A percentile compares a stretch with the other conserved stretches of the same genome.
Conservation (phyloP, 306 rosid genomes). For the Rubus parviflorus region DNA sequence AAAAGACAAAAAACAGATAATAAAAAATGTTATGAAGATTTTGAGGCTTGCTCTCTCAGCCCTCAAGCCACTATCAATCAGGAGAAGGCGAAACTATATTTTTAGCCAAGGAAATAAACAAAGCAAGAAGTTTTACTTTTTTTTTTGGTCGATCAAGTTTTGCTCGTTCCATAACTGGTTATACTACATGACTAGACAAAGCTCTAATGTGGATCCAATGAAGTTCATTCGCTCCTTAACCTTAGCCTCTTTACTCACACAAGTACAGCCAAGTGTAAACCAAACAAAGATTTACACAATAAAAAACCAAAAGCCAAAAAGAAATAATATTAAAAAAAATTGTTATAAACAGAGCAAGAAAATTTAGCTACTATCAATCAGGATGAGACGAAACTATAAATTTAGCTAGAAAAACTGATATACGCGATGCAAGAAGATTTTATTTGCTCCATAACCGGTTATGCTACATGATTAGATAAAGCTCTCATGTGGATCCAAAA, state of each 20-base stretch:
- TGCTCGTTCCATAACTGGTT: background rate
- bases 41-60: background rate
- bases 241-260: background rate
- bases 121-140: background rate
- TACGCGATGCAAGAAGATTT: background rate
- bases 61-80: background rate
- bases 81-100: background rate
- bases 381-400: background rate
- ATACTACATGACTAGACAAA: background rate
- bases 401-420: background rate
- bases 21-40: background rate
- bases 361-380: background rate
- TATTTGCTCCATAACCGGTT: background rate
- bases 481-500: slow-evolving; percentile 6
- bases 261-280: background rate
- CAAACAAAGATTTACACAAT: background rate
- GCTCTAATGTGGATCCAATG: background rate
- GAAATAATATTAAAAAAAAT: background rate
- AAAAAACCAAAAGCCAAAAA: background rate
- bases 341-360: background rate
- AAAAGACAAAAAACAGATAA: background rate
- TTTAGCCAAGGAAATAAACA: background rate
- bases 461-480: slow-evolving; percentile 16
- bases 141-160: background rate
- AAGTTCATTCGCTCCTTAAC: background rate